Evolutionary conservation across 768 basidiomycete species (phyloP), one percentile per base, ranked within the genome.

Genomic region (Hygrocybe coccinea): DNA sequence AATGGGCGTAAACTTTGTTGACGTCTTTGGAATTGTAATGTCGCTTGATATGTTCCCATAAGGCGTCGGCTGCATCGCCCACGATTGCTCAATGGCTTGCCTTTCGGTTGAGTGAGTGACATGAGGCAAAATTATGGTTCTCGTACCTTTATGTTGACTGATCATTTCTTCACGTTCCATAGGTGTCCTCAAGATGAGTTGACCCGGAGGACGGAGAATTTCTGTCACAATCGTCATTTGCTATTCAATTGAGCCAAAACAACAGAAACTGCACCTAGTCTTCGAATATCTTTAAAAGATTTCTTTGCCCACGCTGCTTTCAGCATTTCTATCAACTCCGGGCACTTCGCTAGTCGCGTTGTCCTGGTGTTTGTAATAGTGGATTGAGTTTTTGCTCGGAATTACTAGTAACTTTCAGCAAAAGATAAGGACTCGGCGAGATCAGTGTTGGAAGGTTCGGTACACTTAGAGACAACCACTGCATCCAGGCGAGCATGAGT

Each of bases 71-170:
- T n/a, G 12, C 39, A 43, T 44, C 11, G n/a, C 39, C 52, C 15
- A 51, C 21, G 50, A 51, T 17, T 17, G 11, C 37, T 51, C 50
- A 19, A 33, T 35, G 34, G 50, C 50, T n/a, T 51, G 48, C 19
- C 17, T n/a, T n/a, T 34, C 15, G 25, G 12, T 36, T 34, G 48
- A 50, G 29, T 50, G 48, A 50, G 25, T 29, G 8, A 50, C 7
- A 12, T 9, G 15, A 12, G 25, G 24, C 17, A 29, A 24, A 34
- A n/a, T 12, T 15, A 4, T 14, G 48, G 12, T 2, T 34, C 48
- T 33, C 44, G 7, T 24, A 50, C 48, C 48, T 22, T 36, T 25
- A 22, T 12, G 7, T 33, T 29, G 25, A 21, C n/a, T 50, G 29
- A 29, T 29, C 8, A 29, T 29, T 29, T 29, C 29, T 29, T 29